Evolutionary conservation across 169 alveolate species (phyloP).

Genomic region (Amoebophrya sp.): DNA sequence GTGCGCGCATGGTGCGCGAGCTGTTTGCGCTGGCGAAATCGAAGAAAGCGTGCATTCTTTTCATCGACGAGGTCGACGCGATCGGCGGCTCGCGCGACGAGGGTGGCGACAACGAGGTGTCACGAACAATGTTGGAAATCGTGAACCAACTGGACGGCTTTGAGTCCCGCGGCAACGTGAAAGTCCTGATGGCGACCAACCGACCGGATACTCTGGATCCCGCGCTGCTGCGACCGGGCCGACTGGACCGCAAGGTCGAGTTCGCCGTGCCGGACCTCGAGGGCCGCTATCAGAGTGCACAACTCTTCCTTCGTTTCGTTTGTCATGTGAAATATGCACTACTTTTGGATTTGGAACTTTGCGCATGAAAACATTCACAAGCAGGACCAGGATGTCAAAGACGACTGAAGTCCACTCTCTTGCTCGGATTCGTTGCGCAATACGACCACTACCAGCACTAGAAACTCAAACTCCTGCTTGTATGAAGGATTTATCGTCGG

Average conservation of each 20-base stretch:
- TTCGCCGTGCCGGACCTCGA: slow-evolving; percentile 96
- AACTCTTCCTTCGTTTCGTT: background rate
- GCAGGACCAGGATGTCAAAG: background rate
- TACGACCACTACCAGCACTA: background rate
- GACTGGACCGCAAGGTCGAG: slow-evolving; percentile 97
- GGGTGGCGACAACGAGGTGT: slow-evolving; percentile 99
- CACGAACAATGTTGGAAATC: slow-evolving; percentile 95
- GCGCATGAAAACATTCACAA: background rate
- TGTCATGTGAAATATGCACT: background rate
- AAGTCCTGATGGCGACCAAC: slow-evolving; percentile 90
- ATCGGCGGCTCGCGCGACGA: slow-evolving; percentile 92
- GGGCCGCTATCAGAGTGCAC: no score
- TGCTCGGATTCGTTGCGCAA: background rate
- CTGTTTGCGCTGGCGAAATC: slow-evolving; percentile 94
- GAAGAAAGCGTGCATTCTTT: slow-evolving; percentile 93
- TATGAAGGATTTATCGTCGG: slow-evolving; percentile 25
- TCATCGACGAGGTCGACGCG: slow-evolving; percentile 97
- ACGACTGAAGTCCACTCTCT: background rate
- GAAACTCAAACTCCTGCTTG: background rate
- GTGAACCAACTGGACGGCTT: slow-evolving; percentile 98
- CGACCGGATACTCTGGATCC: slow-evolving; percentile 99
- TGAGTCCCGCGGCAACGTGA: slow-evolving; percentile 66
- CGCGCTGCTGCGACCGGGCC: slow-evolving; percentile 97
- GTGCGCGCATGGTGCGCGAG: slow-evolving; percentile 98
- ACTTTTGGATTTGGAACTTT: background rate